Evolutionary conservation across 345 rosid species (phyloP).

Genomic region (Euphorbia peplus): DNA sequence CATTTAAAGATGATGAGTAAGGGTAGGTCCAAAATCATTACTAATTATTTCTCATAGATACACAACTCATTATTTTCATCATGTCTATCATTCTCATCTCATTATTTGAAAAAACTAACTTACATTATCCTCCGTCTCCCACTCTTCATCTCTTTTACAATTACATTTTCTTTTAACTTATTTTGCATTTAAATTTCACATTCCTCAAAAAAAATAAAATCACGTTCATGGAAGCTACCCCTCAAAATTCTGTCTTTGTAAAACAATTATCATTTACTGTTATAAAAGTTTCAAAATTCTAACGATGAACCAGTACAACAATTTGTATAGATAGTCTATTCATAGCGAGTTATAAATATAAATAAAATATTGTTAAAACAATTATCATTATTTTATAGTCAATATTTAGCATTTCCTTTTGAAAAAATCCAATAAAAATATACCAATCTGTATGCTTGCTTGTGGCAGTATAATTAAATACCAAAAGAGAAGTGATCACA

Average conservation of each 20-base stretch:
- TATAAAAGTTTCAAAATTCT: no score
- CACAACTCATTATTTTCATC: conserved; percentile 46
- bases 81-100: conserved; percentile 44
- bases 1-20: conserved; percentile 37
- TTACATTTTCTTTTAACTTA: background rate
- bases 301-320: no score
- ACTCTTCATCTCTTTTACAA: conserved; percentile 19
- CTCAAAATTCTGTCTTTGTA: background rate
- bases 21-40: conserved; percentile 43
- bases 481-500: conserved; percentile 1
- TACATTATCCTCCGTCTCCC: conserved; percentile 26
- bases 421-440: no score
- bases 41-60: conserved; percentile 55
- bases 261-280: no score
- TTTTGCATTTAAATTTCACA: background rate
- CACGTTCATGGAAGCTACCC: no score
- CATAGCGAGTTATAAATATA: no score
- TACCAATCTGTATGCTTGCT: background rate
- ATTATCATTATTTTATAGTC: no score
- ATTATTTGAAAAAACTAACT: conserved; percentile 43
- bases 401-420: no score
- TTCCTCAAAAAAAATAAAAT: background rate
- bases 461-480: background rate
- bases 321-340: no score
- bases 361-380: no score